Conservation (phyloP, 129 eudicot species). For the Artemisia tridentata region DNA sequence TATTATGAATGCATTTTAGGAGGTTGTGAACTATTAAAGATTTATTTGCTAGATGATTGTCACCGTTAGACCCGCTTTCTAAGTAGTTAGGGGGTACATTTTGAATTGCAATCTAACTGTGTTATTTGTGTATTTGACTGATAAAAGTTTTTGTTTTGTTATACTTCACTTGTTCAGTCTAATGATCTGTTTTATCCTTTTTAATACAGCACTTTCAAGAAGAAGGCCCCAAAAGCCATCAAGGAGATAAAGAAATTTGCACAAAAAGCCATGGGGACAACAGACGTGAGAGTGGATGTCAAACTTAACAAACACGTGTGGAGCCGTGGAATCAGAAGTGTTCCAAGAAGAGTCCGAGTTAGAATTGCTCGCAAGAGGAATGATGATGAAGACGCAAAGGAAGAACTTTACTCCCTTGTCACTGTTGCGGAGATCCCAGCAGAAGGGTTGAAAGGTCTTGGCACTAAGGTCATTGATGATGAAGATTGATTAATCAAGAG, state of each 20-base stretch:
- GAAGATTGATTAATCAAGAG: slow-evolving; percentile 37
- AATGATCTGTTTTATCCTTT: too few species aligned
- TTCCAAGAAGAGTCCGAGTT: slow-evolving; percentile 68
- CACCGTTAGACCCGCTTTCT: too few species aligned
- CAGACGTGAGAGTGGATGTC: slow-evolving; percentile 73
- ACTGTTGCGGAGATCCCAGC: slow-evolving; percentile 67
- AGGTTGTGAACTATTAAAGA: too few species aligned
- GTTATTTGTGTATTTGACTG: not conserved
- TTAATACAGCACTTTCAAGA: slow-evolving; percentile 46
- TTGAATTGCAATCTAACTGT: too few species aligned
- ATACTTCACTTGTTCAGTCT: not conserved
- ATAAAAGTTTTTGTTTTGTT: not conserved
- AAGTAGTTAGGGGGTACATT: too few species aligned
- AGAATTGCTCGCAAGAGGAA: slow-evolving; percentile 79
- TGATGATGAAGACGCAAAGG: slow-evolving; percentile 74
- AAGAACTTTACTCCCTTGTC: slow-evolving; percentile 72
- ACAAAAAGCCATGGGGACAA: slow-evolving; percentile 69
- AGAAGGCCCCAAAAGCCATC: slow-evolving; percentile 79
- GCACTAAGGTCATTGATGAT: slow-evolving; percentile 64
- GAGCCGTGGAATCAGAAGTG: slow-evolving; percentile 76
- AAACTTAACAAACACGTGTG: slow-evolving; percentile 69
- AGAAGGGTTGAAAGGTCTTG: slow-evolving; percentile 65
- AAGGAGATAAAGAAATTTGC: slow-evolving; percentile 71
- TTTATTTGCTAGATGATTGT: too few species aligned
- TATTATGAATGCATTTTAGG: too few species aligned